Evolutionary conservation across 2,329 filamentous ascomycete species (phyloP).

Genomic region (Penicillium sp.): DNA sequence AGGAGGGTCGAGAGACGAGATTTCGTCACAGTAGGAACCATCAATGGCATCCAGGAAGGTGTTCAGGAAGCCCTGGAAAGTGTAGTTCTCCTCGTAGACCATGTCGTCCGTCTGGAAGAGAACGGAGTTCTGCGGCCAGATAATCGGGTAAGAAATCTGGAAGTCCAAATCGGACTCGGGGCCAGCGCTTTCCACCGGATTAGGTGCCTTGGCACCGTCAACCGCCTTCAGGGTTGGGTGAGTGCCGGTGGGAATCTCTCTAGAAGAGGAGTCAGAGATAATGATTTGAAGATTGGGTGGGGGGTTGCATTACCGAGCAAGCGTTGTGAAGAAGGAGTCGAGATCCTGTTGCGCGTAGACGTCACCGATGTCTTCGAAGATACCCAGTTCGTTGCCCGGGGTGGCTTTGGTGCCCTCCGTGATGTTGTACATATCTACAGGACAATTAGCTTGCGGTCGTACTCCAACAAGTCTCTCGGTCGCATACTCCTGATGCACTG

Average conservation of each 20-base stretch:
- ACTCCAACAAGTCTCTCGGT: background rate
- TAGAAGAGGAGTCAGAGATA: background rate
- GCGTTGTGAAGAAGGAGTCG: conserved; percentile 40
- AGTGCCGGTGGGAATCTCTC: conserved; percentile 40
- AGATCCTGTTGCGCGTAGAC: conserved; percentile 48
- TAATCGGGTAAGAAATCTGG: conserved; percentile 46
- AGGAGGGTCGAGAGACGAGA: conserved; percentile 40
- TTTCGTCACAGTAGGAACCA: conserved; percentile 50
- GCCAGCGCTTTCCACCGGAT: conserved; percentile 30
- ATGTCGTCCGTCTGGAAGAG: conserved; percentile 49
- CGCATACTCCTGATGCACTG: conserved; percentile 38
- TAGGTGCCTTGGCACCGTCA: conserved; percentile 41
- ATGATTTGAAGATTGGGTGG: background rate
- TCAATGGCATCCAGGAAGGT: conserved; percentile 52
- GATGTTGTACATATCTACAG: conserved; percentile 45
- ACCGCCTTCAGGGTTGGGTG: conserved; percentile 40
- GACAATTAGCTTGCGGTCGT: conserved; percentile 4
- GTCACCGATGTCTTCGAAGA: conserved; percentile 48
- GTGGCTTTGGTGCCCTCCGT: conserved; percentile 39
- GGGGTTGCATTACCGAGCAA: conserved; percentile 28
- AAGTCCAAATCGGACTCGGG: conserved; percentile 48
- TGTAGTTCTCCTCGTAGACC: conserved; percentile 40
- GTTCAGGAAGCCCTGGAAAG: conserved; percentile 43
- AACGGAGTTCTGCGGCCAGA: conserved; percentile 50
- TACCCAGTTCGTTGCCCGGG: conserved; percentile 45